Evolutionary conservation across 1,284 basidiomycete species (phyloP).

Genomic region (Leccinum fallax): DNA sequence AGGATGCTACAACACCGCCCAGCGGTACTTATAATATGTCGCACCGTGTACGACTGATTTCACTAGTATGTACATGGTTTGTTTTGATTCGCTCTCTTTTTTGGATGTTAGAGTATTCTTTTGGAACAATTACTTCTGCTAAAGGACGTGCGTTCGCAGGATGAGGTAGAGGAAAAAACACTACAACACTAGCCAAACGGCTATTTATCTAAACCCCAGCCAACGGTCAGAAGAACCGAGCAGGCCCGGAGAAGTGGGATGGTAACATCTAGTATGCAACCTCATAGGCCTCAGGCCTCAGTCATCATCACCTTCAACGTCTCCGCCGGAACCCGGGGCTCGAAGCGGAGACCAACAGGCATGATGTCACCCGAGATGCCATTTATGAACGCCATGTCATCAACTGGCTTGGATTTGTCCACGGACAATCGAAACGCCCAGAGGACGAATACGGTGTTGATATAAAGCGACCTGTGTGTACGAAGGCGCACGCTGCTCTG

Average conservation of each 20-base stretch:
- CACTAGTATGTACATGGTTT: neutral
- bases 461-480: slow-evolving; percentile 15
- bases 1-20: too few species aligned
- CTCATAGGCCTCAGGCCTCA: neutral
- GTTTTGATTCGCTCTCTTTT: neutral
- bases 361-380: neutral
- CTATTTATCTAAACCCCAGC: neutral
- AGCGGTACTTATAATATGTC: neutral
- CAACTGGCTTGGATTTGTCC: slow-evolving; percentile 8
- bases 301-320: slow-evolving; percentile 11
- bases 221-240: neutral
- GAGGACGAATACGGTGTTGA: slow-evolving; percentile 10
- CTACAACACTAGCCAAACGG: neutral
- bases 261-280: neutral
- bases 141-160: neutral
- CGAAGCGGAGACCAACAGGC: slow-evolving; percentile 9
- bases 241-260: neutral
- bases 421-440: slow-evolving; percentile 19
- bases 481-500: neutral
- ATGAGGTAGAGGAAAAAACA: neutral
- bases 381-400: slow-evolving; percentile 15
- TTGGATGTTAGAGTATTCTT: neutral
- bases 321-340: slow-evolving; percentile 7
- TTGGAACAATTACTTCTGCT: neutral
- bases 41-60: neutral